Conservation (phyloP, 140 eudicot species). For the Erigeron philadelphicus region DNA sequence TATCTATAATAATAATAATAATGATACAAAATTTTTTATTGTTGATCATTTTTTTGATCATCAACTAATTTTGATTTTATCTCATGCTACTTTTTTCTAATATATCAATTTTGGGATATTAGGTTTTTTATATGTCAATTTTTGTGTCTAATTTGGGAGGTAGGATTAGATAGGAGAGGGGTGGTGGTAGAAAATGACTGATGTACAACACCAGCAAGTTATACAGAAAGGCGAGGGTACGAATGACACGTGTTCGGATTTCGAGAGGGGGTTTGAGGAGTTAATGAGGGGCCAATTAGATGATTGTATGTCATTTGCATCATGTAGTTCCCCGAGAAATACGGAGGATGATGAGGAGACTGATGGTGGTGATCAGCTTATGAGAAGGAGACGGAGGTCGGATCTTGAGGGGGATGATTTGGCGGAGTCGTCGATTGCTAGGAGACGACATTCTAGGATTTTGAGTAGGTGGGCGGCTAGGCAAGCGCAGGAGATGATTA, state of each 20-base stretch:
- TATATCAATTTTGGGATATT: constrained; percentile 28
- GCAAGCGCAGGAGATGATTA: constrained; percentile 93
- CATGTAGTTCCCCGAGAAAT: constrained; percentile 73
- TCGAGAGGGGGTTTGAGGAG: constrained; percentile 76
- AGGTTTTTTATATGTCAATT: constrained; percentile 4
- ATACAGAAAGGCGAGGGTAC: constrained; percentile 73
- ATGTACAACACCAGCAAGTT: constrained; percentile 52
- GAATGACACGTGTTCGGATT: constrained; percentile 47
- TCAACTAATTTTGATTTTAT: constrained; percentile 30
- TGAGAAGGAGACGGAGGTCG: constrained; percentile 85
- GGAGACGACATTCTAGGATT: constrained; percentile 84
- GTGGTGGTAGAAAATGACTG: constrained; percentile 41
- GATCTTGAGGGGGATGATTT: constrained; percentile 94
- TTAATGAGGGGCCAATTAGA: constrained; percentile 81
- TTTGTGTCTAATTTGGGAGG: constrained; percentile 14
- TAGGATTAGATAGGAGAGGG: constrained; percentile 10
- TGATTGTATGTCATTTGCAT: constrained; percentile 81
- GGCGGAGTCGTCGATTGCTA: constrained; percentile 92
- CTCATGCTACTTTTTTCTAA: constrained; percentile 18
- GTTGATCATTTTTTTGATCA: constrained; percentile 32
- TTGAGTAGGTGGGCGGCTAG: constrained; percentile 94
- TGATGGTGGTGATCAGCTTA: constrained; percentile 80
- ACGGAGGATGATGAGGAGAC: constrained; percentile 78
- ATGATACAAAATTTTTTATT: constrained; percentile 18
- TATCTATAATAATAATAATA: constrained; percentile 8